Conservation (phyloP, 176 grass and related monocot genomes). For the Carex cristatella region DNA sequence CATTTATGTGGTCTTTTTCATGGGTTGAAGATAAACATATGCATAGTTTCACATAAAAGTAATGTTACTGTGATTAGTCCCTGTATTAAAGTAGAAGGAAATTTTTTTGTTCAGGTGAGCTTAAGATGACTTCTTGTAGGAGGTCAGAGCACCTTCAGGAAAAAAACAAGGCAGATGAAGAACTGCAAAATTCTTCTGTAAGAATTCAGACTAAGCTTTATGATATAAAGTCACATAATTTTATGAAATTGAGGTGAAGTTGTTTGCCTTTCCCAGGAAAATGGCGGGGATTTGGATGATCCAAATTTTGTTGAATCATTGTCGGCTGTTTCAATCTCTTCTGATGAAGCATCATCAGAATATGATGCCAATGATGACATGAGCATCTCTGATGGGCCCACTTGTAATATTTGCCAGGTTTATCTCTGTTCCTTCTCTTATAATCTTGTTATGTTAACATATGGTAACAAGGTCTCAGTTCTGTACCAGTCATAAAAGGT, state of each 20-base stretch:
- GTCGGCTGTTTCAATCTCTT: background rate
- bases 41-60: background rate
- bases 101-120: background rate
- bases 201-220: background rate
- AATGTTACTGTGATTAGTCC: background rate
- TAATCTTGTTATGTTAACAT: background rate
- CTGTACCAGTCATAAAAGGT: background rate
- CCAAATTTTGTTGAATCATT: background rate
- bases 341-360: constrained; percentile 38
- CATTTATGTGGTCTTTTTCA: background rate
- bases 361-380: constrained; percentile 26
- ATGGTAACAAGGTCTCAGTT: background rate
- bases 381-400: constrained; percentile 20
- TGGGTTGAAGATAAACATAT: background rate
- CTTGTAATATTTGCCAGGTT: constrained; percentile 56
- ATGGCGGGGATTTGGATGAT: background rate
- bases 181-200: background rate
- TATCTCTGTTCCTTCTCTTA: background rate
- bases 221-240: background rate
- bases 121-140: background rate
- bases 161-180: background rate
- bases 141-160: background rate
- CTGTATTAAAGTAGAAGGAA: background rate
- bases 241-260: background rate
- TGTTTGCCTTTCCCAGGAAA: background rate